Base-by-base conservation (phyloP, 257 asterid genomes). In the Apocynum venetum region DNA sequence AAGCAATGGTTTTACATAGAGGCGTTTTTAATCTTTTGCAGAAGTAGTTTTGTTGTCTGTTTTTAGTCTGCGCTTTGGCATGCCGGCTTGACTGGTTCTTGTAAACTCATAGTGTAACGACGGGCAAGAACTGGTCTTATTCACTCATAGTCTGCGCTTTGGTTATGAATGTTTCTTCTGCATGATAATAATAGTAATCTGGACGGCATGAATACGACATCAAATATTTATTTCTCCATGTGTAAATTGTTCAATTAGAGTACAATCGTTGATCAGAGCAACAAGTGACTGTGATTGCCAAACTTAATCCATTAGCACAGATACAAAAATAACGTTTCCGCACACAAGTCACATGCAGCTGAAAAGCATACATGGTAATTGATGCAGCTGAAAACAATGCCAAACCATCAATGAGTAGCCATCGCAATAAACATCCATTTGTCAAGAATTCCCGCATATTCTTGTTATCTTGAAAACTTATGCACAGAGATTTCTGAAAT, bases 61-160 rank as follows among this genome's bases (percentile, higher is more conserved):
- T 25, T 25, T 25, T 25, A 25, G 31, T 25, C 36, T 44, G 47
- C 14, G 51, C 51, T 36, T 19, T 31, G 73, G 31, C 57, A 53
- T 13, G 73, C 79, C 73, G 74, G 67, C 79, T 19, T 76, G 74
- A 40, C 43, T 76, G 9, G 46, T 66, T 76, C 79, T 48, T 31
- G 6, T 14, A 36, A 20, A 11, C 13, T 31, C 7, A 76, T 14
- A 7, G 9, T 76, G 40, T 15, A 14, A 38, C 4, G 48, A 70
- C 67, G n/a, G 71, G 7, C 15, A 66, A 19, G 77, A 15, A 40
- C 44, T 19, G 13, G 74, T 76, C 74, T 0, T 49, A 49, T 64
- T 65, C 10, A 1, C 20, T 49, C 14, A n/a, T 12, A 11, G n/a
- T 15, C 31, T 17, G 6, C 31, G 31, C 31, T 25, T 25, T 49